Evolutionary conservation across 352 stramenopile species (phyloP), one percentile per base, ranked within the genome.

Genomic region (Thalassiosira ordinaria): DNA sequence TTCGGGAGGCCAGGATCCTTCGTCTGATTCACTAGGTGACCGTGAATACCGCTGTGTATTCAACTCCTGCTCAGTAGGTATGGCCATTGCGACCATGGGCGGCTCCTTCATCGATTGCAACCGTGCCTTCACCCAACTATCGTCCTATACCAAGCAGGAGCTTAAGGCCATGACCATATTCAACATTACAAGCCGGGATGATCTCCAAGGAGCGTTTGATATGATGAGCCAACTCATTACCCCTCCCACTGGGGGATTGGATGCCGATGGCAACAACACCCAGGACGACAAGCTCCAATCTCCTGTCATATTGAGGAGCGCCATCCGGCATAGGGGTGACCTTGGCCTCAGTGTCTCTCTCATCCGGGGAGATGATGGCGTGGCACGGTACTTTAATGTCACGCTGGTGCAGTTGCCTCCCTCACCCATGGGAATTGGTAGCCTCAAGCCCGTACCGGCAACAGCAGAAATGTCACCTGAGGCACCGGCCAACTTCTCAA

Each of bases 51-150:
- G 81, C 26, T 82, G 70, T 59, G 68, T 94, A 1, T 94, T 94
- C 65, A 90, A 94, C 56, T 92, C 85, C 8, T 92, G 85, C 57
- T 84, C 87, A 16, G 70, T 94, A 35, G 89, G 85, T 67, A 92
- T 92, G 82, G 90, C 90, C 0, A 91, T 94, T 57, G 90, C 90
- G 39, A 90, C 87, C 0, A 92, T 95, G 84, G 90, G 88, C 66
- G 90, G 89, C 13, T 84, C 85, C 2, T 93, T 95, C 44, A 91
- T 95, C 57, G 89, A 95, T 74, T 95, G 90, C 76, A 95, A 95
- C 73, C 56, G 80, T 56, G 67, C 87, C 14, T 95, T 94, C 51
- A 89, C 65, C 24, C 46, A 93, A 24, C 68, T 95, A 1, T 89
- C 84, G 0, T 80, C 72, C 18, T 93, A 89, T 49, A 79, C 79